Evolutionary conservation across 108 stramenopile genomes (phyloP), one percentile per base, ranked within the genome.

Genomic region (Nitzschia putrida): DNA sequence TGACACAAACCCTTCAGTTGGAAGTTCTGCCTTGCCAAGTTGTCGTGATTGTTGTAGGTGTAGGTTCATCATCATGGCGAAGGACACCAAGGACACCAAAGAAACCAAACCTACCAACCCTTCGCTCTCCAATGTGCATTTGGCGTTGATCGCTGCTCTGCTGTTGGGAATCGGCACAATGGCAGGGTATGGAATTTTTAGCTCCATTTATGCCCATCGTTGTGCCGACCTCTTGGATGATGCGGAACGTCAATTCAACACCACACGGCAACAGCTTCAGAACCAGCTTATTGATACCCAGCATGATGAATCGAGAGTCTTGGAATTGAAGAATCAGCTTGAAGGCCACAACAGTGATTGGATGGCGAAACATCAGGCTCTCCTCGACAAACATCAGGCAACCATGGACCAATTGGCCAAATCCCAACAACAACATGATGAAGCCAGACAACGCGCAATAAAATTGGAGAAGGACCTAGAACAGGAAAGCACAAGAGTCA

Each of bases 161-260:
- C 42, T 71, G 44, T 9, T 71, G 38, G 69, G 69, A 10, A 22
- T 71, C 34, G 69, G 69, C 13, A 26, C 49, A 12, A 59, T 71
- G 29, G 45, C 6, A 12, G 69, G 69, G 14, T 71, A 61, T 39
- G 12, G 18, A 3, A 11, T 71, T 5, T 71, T 71, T 39, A 14
- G 7, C 39, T 61, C 58, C 57, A 50, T 71, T 25, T 57, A 61
- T 47, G 49, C 20, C 25, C 54, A 57, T 40, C 69, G 69, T 21
- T 71, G 69, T 61, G 47, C 69, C 24, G 58, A 59, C 45, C 16
- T 71, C 29, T 42, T 71, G 69, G 69, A 71, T 29, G 69, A 50
- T 26, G 50, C 42, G 37, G 58, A 71, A 37, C 58, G 47, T 57
- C 29, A 13, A 10, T 61, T 29, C 69, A 71, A 57, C 55, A n/a